phyloP scores from a whole-genome alignment of 2,329 filamentous ascomycete species.

The Xylariaceae sp. region DNA sequence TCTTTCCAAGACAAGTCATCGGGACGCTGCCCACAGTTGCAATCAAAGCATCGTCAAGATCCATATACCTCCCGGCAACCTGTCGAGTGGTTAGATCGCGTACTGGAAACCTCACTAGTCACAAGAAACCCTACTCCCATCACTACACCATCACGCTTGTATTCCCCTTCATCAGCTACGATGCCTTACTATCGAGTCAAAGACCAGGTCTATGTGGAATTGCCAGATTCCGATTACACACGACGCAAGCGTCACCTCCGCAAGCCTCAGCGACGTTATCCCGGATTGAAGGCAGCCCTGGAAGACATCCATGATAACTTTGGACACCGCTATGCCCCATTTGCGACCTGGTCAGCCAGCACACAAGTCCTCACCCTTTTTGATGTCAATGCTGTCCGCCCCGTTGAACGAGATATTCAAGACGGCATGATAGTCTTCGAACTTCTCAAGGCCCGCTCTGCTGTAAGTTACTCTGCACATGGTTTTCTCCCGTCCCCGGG shows the following conservation, averaged over 20 bases:
- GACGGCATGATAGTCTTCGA: slow-evolving; percentile 18
- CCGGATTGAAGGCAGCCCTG: slow-evolving; percentile 21
- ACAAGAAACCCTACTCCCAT: slow-evolving; percentile 11
- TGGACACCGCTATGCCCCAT: slow-evolving; percentile 20
- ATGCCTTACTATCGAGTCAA: slow-evolving; percentile 5
- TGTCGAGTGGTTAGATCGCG: slow-evolving; percentile 21
- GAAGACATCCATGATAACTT: slow-evolving; percentile 21
- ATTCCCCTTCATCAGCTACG: slow-evolving; percentile 3
- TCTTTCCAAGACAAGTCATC: not conserved
- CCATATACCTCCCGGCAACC: slow-evolving; percentile 9
- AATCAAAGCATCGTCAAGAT: not conserved
- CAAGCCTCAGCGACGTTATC: slow-evolving; percentile 19
- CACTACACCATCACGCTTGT: slow-evolving; percentile 4
- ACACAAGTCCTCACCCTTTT: slow-evolving; percentile 19
- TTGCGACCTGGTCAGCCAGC: slow-evolving; percentile 19
- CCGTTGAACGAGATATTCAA: slow-evolving; percentile 2
- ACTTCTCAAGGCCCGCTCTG: slow-evolving; percentile 16
- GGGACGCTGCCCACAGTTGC: not conserved
- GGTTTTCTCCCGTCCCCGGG: not conserved
- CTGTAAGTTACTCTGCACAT: slow-evolving; percentile 11
- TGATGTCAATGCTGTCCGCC: slow-evolving; percentile 6
- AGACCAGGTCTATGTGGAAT: slow-evolving; percentile 9
- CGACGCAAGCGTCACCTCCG: not conserved
- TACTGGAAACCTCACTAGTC: slow-evolving; percentile 23
- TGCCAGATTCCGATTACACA: not conserved